Evolutionary conservation across 306 rosid genomes (phyloP), one percentile per base, ranked within the genome.

Genomic region (Quercus parvula): DNA sequence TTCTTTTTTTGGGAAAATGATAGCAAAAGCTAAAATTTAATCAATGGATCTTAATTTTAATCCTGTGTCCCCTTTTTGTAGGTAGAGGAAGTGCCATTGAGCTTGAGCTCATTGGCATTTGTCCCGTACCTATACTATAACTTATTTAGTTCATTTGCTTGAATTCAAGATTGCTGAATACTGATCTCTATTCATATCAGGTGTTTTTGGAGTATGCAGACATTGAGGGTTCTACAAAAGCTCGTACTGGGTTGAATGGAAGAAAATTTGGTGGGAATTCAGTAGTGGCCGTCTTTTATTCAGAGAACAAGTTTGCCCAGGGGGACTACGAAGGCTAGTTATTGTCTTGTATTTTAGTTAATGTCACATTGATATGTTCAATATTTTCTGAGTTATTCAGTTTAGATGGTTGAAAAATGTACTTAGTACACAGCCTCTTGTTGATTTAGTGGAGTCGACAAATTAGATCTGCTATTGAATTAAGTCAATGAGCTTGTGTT

Each of bases 191-290:
- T 19, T 61, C 13, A 18, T 54, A 57, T 52, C 79, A 95, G 99
- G 99, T 95, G 73, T 95, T 93, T 88, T 81, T 95, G 86, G 98
- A 95, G 92, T 95, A 95, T 73, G 94, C 78, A 4, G 99, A 95
- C 78, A 71, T 83, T 1, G 98, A 95, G 25, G 91, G 98, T 27
- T 87, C 99, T 56, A 77, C 93, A 5, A 96, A 96, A 84, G 99
- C 98, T 27, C 93, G 94, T 5, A 56, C 91, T 5, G 99, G 97
- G 52, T 72, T 95, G 88, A 90, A 95, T 85, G 98, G 96, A 27
- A 81, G 99, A 27, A 93, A 90, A 63, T 96, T 95, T 77, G 99
- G 90, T 5, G 94, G 99, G 71, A 93, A 91, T 76, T 91, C 88
- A 81, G 99, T 96, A 4, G 81, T 84, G 54, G 99, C 96, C 1